phyloP scores from a whole-genome alignment of 768 basidiomycete genomes.

The Tricholoma bakamatsutake region DNA sequence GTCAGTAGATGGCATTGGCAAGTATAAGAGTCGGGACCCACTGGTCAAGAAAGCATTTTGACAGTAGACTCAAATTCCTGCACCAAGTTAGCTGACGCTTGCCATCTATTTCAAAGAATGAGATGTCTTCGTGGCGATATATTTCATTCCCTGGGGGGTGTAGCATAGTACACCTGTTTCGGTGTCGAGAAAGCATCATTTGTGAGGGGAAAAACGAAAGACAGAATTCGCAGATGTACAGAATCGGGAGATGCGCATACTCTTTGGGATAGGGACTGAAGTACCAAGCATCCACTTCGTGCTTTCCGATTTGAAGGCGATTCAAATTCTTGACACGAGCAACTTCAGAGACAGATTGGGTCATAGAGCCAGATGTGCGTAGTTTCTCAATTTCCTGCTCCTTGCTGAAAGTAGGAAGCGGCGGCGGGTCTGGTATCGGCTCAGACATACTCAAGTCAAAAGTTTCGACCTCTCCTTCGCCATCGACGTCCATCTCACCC shows the following conservation, averaged over 20 bases:
- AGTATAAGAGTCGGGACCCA: conserved; percentile 34
- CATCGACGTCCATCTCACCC: conserved; percentile 71
- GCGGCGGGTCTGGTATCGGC: conserved; percentile 44
- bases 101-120: conserved; percentile 98
- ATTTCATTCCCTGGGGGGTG: conserved; percentile 99
- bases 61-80: conserved; percentile 91
- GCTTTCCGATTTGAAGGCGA: conserved; percentile 89
- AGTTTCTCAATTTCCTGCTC: conserved; percentile 99
- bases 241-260: conserved; percentile 89
- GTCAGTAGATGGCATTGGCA: conserved; percentile 15
- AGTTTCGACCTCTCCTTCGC: conserved; percentile 67
- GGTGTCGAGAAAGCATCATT: conserved; percentile 89
- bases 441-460: conserved; percentile 57
- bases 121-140: conserved; percentile 94
- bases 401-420: conserved; percentile 76
- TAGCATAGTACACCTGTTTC: conserved; percentile 81
- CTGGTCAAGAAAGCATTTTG: conserved; percentile 99
- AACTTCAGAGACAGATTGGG: conserved; percentile 96
- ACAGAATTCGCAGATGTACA: conserved; percentile 99
- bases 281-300: conserved; percentile 99
- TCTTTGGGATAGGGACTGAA: conserved; percentile 99
- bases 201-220: conserved; percentile 86
- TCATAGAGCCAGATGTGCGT: conserved; percentile 97
- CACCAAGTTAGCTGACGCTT: conserved; percentile 95
- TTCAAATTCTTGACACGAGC: conserved; percentile 98